Base-by-base conservation (phyloP, 768 basidiomycete genomes). In the Rhizopogon sp. region DNA sequence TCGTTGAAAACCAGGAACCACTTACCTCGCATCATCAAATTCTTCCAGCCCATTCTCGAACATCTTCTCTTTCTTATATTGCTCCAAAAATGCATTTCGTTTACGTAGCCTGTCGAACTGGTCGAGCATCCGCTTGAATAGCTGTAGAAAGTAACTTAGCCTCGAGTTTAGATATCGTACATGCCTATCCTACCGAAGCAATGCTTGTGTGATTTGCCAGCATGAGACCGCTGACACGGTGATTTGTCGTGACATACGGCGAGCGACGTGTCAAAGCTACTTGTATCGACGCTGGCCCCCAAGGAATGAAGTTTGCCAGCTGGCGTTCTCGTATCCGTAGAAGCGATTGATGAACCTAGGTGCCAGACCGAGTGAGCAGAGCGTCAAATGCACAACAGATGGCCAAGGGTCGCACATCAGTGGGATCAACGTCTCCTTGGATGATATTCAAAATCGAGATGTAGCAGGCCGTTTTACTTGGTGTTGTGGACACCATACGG, bases 161-260 rank as follows among this genome's bases (percentile, higher is more conserved):
- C 16, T 37, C 22, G 2, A 47, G 13, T 13, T 37, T 16, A 25
- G 17, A 37, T 5, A 16, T 3, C 31, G 17, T 29, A 45, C 50
- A 47, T 53, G 51, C 16, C 6, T 8, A 8, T 79, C 88, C 40
- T 61, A 95, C 91, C 35, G 93, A 94, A 28, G 93, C 93, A 56
- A 99, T 93, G 63, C 93, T 94, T n/a, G 97, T 99, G 69, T 99
- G 97, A 64, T 99, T 99, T 9, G 95, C 97, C 49, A 99, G 81
- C 97, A 99, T 98, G 50, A 99, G 78, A 0, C 96, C 96, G 68
- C 95, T 98, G 54, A 98, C 95, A 11, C 95, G 88, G 70, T 99
- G 94, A 63, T 87, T 90, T 39, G 90, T 85, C 5, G 84, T 78
- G 52, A 97, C 75, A 65, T 96, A 96, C 6, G 93, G 94, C 14